Evolutionary conservation across 208 protist species (phyloP).

Genomic region (Crithidia acanthocephali): DNA sequence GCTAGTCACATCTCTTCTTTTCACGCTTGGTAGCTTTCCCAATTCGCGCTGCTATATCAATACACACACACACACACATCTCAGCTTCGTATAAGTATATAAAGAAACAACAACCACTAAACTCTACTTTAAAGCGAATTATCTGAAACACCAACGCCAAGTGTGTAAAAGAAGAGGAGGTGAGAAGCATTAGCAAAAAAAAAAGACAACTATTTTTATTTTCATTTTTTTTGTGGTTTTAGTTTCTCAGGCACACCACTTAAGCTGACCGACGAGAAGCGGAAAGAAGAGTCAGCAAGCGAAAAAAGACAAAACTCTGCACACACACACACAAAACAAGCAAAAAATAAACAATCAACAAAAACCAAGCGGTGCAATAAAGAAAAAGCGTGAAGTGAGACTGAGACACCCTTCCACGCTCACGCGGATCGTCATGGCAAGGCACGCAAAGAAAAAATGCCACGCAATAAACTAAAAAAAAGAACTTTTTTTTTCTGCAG

Average conservation of each 20-base stretch:
- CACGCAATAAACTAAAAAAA: neutral
- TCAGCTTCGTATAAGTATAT: neutral
- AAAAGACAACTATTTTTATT: neutral
- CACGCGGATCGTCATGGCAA: no score
- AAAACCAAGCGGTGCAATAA: slow-evolving; percentile 2
- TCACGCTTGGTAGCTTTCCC: neutral
- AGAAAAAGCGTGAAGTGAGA: no score
- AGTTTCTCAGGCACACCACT: slow-evolving; percentile 4
- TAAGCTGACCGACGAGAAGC: neutral
- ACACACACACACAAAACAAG: no score
- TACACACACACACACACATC: neutral
- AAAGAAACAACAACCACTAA: no score
- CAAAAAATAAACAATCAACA: neutral
- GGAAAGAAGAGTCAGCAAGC: neutral
- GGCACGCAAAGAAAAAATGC: no score
- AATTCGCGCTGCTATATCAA: neutral
- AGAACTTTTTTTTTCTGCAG: no score
- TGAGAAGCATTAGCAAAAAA: slow-evolving; percentile 1
- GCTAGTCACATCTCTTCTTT: neutral
- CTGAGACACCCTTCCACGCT: no score
- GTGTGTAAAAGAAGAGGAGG: neutral
- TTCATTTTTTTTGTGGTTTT: slow-evolving; percentile 3
- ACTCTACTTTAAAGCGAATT: no score
- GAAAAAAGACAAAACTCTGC: neutral
- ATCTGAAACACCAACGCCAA: neutral